These are phyloP conservation scores for Bertia moriformis DNA, from an alignment of 2,329 filamentous ascomycete genomes.

Conservation along the genomic window DNA sequence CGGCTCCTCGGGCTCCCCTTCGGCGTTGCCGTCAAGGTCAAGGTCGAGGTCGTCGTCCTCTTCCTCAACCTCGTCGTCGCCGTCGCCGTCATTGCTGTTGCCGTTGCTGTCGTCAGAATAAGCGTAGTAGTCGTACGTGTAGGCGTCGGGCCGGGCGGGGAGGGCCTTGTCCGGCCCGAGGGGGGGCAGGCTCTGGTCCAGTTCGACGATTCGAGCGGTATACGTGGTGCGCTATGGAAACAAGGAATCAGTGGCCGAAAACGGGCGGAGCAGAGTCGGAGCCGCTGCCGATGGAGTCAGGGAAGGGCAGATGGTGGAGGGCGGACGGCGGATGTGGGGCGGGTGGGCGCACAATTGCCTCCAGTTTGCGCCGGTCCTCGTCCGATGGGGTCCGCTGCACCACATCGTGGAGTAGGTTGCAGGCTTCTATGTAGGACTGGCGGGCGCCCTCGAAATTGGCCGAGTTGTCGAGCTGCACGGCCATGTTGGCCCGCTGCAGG, in stretches of 20 bases:
- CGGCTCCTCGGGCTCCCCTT: too few relatives aligned
- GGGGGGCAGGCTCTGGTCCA: not conserved
- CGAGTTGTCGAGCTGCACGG: constrained; percentile 87
- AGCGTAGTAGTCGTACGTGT: not conserved
- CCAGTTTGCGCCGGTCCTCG: constrained; percentile 78
- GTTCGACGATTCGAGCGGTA: not conserved
- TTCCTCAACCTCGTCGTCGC: too few relatives aligned
- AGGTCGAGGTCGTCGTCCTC: too few relatives aligned
- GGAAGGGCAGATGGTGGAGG: not conserved
- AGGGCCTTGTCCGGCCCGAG: not conserved
- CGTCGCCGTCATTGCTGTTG: too few relatives aligned
- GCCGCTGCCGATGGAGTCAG: too few relatives aligned
- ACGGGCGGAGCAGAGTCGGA: too few relatives aligned
- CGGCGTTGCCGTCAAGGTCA: too few relatives aligned
- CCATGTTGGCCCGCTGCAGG: constrained; percentile 85
- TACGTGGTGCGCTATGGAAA: not conserved
- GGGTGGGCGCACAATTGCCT: constrained; percentile 86
- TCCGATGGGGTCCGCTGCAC: constrained; percentile 70
- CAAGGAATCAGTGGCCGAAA: too few relatives aligned
- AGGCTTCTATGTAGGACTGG: constrained; percentile 82
- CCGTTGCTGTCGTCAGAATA: too few relatives aligned
- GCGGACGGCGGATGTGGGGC: not conserved
- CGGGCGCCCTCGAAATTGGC: constrained; percentile 87
- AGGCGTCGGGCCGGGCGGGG: too few relatives aligned
- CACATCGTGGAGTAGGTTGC: constrained; percentile 73